Evolutionary conservation across 371 early-diverging fungal genomes (phyloP).

Genomic region (Syncephalis plumigaleata): DNA sequence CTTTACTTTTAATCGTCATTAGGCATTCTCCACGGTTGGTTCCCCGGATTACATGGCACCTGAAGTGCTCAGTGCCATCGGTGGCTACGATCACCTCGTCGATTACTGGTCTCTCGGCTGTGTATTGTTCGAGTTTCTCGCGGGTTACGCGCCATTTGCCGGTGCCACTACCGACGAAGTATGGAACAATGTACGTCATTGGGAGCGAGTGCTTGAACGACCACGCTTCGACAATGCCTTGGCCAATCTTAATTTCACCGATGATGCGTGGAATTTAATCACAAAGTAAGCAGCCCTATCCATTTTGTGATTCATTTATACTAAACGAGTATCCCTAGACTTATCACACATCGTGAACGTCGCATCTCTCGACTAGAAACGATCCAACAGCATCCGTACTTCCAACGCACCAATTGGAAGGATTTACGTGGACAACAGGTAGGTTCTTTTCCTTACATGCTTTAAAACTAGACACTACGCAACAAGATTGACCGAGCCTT

Average conservation of each 20-base stretch:
- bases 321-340: slow-evolving; percentile 8
- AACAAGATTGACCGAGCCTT: background rate
- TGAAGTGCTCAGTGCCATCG: slow-evolving; percentile 28
- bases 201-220: slow-evolving; percentile 45
- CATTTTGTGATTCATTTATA: background rate
- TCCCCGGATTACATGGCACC: slow-evolving; percentile 74
- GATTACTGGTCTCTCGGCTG: slow-evolving; percentile 87
- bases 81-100: slow-evolving; percentile 45
- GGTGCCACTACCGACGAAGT: slow-evolving; percentile 55
- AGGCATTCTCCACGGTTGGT: slow-evolving; percentile 60
- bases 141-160: slow-evolving; percentile 65
- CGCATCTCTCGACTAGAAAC: slow-evolving; percentile 25
- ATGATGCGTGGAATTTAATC: slow-evolving; percentile 57
- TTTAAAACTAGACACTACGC: slow-evolving; percentile 2
- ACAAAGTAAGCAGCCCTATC: slow-evolving; percentile 13
- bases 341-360: slow-evolving; percentile 27
- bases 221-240: slow-evolving; percentile 56
- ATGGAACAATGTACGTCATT: slow-evolving; percentile 72
- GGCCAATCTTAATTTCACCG: slow-evolving; percentile 47
- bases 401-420: slow-evolving; percentile 54
- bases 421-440: slow-evolving; percentile 22
- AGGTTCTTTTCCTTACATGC: slow-evolving; percentile 17
- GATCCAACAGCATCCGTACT: slow-evolving; percentile 61
- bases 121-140: slow-evolving; percentile 73
- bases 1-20: background rate